Conservation (phyloP, 306 rosid genomes). For the Pyrus pyrifolia region DNA sequence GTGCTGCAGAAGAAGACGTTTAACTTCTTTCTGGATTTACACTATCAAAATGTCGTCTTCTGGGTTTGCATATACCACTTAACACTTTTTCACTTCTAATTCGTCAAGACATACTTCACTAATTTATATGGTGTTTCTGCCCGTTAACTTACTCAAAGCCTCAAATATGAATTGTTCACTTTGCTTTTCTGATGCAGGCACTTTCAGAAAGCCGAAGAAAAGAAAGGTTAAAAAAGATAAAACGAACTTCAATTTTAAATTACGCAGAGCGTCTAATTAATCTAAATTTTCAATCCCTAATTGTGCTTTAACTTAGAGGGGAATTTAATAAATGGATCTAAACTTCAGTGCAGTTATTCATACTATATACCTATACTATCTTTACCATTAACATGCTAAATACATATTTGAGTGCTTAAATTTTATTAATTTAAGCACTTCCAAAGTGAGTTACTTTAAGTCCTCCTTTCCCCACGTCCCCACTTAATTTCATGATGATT, state of each 20-base stretch:
- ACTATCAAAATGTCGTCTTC: not conserved
- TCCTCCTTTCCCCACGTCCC: constrained; percentile 21
- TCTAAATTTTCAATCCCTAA: not conserved
- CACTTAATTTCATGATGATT: constrained; percentile 49
- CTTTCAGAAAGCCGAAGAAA: constrained; percentile 9
- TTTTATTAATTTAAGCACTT: constrained; percentile 30
- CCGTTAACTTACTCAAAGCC: constrained; percentile 11
- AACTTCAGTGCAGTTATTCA: constrained; percentile 31
- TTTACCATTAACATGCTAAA: constrained; percentile 17
- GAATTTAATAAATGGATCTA: not conserved
- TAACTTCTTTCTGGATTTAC: constrained; percentile 27
- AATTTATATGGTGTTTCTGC: constrained; percentile 2
- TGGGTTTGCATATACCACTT: not conserved
- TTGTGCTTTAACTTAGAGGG: not conserved
- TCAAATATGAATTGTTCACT: constrained; percentile 11
- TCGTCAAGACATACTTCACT: not conserved
- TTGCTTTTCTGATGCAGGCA: constrained; percentile 18
- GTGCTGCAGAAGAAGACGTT: constrained; percentile 14
- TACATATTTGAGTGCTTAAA: constrained; percentile 25
- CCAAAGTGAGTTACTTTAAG: constrained; percentile 27
- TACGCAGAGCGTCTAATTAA: not conserved
- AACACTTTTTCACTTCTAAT: constrained; percentile 1
- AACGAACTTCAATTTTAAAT: not conserved
- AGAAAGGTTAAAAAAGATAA: not conserved
- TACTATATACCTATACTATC: constrained; percentile 11